Base-by-base conservation (phyloP, 768 basidiomycete genomes). In the Porpolomopsis calyptriformis region DNA sequence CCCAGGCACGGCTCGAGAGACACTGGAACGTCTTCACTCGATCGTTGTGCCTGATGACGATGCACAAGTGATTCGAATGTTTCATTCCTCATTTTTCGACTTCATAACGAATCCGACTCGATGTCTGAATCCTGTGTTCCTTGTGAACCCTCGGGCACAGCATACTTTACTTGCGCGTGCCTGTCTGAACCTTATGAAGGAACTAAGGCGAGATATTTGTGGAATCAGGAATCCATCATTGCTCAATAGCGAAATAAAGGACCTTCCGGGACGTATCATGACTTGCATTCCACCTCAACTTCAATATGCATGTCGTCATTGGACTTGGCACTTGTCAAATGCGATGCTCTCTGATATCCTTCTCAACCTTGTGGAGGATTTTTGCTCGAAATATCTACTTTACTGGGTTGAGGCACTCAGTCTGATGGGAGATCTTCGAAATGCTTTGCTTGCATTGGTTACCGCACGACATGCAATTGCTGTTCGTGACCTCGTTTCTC, bases 141-240 rank as follows among this genome's bases (percentile, higher is more conserved):
- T 31, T 6, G 38, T 36, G 16, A 18, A 47, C 9, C 16, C 36
- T 8, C 14, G 40, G 37, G 27, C 24, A 36, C 35, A 36, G 29
- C 48, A 49, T 26, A 22, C 14, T 16, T 42, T 42, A 14, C 22
- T 46, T 2, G 45, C 46, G 14, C 19, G 14, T 24, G 35, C 26
- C 2, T 47, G 46, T 27, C 34, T 47, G 11, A 20, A 38, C 11
- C n/a, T 20, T 16, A 16, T 47, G 18, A 39, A 14, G 18, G 9
- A 14, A 3, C 27, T 40, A n/a, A 20, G 16, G 3, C 46, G 39
- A 1, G 47, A 52, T 42, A 24, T 46, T 22, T 38, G 37, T 22
- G 29, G 29, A 31, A 31, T 31, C 7, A 31, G 14, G 29, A 31
- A 31, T 14, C 29, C 29, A 7, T 31, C 29, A 31, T 7, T 31